Percentiles rank a stretch among this genome's conserved stretches.
phyloP scores from a whole-genome alignment of 2,329 filamentous ascomycete species.

The Alternaria viburni region DNA sequence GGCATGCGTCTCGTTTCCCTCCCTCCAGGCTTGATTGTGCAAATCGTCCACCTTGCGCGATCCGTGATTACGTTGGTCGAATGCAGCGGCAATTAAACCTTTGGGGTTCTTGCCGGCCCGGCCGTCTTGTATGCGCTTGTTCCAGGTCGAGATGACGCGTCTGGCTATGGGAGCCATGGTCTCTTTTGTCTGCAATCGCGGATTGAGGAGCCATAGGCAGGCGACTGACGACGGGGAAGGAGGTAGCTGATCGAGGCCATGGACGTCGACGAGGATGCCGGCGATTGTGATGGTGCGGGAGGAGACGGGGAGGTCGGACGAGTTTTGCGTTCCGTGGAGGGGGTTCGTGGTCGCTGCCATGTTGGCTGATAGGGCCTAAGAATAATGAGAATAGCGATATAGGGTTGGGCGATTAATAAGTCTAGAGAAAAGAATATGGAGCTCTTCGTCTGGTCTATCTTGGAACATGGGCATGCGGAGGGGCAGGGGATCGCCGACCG shows the following conservation, averaged over 20 bases:
- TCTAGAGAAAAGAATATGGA: background rate
- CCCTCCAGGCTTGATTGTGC: constrained; percentile 79
- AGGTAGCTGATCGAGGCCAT: constrained; percentile 78
- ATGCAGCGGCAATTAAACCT: constrained; percentile 79
- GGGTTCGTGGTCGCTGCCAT: constrained; percentile 48
- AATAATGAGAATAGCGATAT: background rate
- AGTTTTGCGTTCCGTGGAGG: constrained; percentile 35
- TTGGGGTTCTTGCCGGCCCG: constrained; percentile 40
- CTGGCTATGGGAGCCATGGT: constrained; percentile 78
- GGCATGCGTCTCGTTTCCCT: constrained; percentile 81
- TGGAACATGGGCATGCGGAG: background rate
- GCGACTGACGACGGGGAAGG: constrained; percentile 63
- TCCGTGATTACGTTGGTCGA: constrained; percentile 95
- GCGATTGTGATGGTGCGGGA: constrained; percentile 72
- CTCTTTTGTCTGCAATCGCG: constrained; percentile 71
- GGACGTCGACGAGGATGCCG: constrained; percentile 79
- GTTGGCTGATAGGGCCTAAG: background rate
- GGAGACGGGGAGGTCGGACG: constrained; percentile 60
- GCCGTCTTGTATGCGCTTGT: constrained; percentile 51
- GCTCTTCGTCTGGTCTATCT: background rate
- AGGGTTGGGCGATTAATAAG: background rate
- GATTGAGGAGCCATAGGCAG: constrained; percentile 91
- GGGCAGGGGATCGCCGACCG: constrained; percentile 1
- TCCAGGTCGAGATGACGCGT: constrained; percentile 73
- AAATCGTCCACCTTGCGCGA: constrained; percentile 68